Evolutionary conservation across 257 asterid species (phyloP), one percentile per base, ranked within the genome.

Genomic region (Lavandula angustifolia): DNA sequence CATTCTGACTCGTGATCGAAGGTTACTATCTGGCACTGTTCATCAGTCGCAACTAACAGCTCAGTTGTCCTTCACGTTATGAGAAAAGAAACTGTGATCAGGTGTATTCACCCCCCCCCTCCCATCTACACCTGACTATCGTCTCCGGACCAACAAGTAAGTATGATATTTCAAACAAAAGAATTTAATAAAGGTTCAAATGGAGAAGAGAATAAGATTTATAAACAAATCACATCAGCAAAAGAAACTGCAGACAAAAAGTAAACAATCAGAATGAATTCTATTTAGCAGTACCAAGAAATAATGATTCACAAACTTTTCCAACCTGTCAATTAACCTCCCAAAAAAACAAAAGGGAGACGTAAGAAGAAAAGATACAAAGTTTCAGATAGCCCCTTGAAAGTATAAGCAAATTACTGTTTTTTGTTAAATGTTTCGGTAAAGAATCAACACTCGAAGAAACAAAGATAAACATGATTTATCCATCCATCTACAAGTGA

Each of bases 391-490:
- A 22, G 27, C 27, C 27, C 27, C 27, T 22, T 29, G 0, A 16
- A 57, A 62, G 58, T 50, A 38, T 35, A 29, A n/a, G 74, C 7
- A 52, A 29, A 22, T 41, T 22, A 22, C 50, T 60, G 18, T 7
- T 60, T 60, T 73, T 13, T 38, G 27, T 22, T 22, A 17, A 18
- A 17, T 34, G 2, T 31, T 3, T 2, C 57, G 17, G 49, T 49
- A 43, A 74, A 48, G 63, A 73, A 31, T 38, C 17, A 56, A 32
- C 63, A 62, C 49, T 12, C 38, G 57, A 57, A 62, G 54, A 12
- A 46, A 42, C 32, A 62, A 31, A 18, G 22, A 57, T 47, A 54
- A 14, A 67, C 16, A 16, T 7, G 60, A 59, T n/a, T 27, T 70
- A 14, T 35, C 59, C 60, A 66, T 16, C 66, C 46, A 62, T 31